A percentile compares a stretch with the other conserved stretches of the same genome.
Evolutionary conservation across 225 moss, liverwort and hornwort species (phyloP).

Genomic region (Polytrichum commune): DNA sequence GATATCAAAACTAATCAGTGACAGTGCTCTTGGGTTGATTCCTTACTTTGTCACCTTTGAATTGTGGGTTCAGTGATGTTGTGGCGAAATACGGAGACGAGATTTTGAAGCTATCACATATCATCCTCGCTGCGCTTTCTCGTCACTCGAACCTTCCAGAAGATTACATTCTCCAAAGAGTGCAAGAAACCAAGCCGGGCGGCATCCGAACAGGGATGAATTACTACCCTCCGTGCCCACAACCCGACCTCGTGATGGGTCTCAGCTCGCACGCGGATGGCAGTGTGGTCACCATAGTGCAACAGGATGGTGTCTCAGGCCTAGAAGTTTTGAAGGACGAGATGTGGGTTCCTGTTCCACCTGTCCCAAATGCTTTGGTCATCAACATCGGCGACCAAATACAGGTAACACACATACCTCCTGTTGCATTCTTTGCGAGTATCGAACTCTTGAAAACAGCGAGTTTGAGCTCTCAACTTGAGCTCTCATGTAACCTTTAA

Average conservation of each 20-base stretch:
- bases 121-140: slow-evolving; percentile 26
- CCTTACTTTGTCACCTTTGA: neutral
- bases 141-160: slow-evolving; percentile 19
- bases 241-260: slow-evolving; percentile 40
- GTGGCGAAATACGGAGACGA: slow-evolving; percentile 29
- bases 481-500: too few relatives aligned
- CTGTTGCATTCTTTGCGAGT: too few relatives aligned
- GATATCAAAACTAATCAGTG: neutral
- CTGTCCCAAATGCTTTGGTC: slow-evolving; percentile 25
- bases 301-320: slow-evolving; percentile 26
- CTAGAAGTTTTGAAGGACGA: slow-evolving; percentile 36
- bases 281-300: slow-evolving; percentile 29
- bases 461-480: too few relatives aligned
- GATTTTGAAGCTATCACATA: slow-evolving; percentile 24
- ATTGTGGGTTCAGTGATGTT: slow-evolving; percentile 16
- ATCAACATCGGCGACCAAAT: slow-evolving; percentile 41
- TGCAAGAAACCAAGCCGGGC: slow-evolving; percentile 14
- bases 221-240: slow-evolving; percentile 41
- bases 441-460: too few relatives aligned
- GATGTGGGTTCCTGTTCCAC: slow-evolving; percentile 30
- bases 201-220: slow-evolving; percentile 39
- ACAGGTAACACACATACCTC: slow-evolving; percentile 11
- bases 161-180: slow-evolving; percentile 18
- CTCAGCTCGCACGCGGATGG: slow-evolving; percentile 39
- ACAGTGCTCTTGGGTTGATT: neutral